Evolutionary conservation across 148 eudicot species (phyloP), one percentile per base, ranked within the genome.

Genomic region (Chenopodium quinoa): DNA sequence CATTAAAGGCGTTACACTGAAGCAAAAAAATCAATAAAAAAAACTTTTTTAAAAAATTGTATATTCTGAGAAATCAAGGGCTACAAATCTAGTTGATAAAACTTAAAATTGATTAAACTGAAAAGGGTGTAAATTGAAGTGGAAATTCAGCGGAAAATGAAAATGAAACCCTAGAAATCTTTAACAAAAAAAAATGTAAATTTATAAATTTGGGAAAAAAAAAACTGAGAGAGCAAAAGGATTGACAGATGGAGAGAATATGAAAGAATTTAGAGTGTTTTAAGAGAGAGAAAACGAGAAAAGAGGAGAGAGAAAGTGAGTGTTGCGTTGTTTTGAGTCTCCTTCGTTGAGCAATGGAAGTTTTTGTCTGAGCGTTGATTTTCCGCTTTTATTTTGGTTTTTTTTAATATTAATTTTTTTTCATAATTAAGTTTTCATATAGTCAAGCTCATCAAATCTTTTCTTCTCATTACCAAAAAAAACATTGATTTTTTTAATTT

Each of bases 101-200:
- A 54, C 22, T 32, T 22, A 12, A 13, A 75, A 17, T 23, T 34
- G 73, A 4, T 37, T 46, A 32, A 52, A 14, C 47, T 32, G 0
- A 31, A 22, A 14, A 10, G 46, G 46, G 62, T 47, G 19, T 40
- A 22, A 60, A 78, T 82, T 71, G 73, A 63, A 71, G 13, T 77
- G 74, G 54, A 40, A 71, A 32, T 46, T 78, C 56, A 78, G 78
- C 76, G 50, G 75, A 78, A 85, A 78, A 72, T 9, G 8, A 40
- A 40, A 40, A 40, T 7, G 71, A 78, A 85, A 85, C 87, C 87
- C 87, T 85, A 82, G 76, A 78, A 82, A 78, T 81, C 32, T 46
- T 40, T 50, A 27, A 22, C 11, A 4, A 40, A 46, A 50, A 23
- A 27, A 4, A 2, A 14, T 56, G 4, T 56, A 52, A 52, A 10